These are phyloP conservation scores for Zygosaccharomyces rouxii DNA, from an alignment of 805 yeast genomes.

Conservation along the genomic window DNA sequence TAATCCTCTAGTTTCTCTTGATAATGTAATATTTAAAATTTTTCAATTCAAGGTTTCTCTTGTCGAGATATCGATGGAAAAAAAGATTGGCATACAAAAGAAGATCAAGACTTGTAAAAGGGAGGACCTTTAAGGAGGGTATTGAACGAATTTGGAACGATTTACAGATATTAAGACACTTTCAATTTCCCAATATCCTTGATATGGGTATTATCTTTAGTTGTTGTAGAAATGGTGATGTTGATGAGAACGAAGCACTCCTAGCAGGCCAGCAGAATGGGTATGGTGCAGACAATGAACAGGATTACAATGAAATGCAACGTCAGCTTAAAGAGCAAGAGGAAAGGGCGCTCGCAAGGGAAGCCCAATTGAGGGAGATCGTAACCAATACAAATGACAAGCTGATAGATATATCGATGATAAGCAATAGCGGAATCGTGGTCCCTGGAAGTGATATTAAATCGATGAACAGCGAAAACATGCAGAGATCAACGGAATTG, in stretches of 20 bases:
- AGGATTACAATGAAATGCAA: slow-evolving; percentile 20
- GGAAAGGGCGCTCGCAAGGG: slow-evolving; percentile 24
- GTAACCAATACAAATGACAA: slow-evolving; percentile 34
- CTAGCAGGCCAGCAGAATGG: slow-evolving; percentile 28
- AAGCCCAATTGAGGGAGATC: slow-evolving; percentile 29
- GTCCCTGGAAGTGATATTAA: slow-evolving; percentile 23
- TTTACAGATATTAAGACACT: not conserved
- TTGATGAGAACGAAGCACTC: slow-evolving; percentile 26
- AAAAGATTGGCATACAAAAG: not conserved
- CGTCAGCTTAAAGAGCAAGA: slow-evolving; percentile 27
- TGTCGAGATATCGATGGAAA: not conserved
- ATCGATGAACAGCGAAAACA: slow-evolving; percentile 4
- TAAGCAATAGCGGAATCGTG: slow-evolving; percentile 35
- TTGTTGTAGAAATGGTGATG: slow-evolving; percentile 23
- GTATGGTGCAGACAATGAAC: slow-evolving; percentile 20
- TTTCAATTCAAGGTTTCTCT: slow-evolving; percentile 1
- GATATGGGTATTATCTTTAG: slow-evolving; percentile 32
- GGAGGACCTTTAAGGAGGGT: not conserved
- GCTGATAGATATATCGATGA: slow-evolving; percentile 36
- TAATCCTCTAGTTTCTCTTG: not conserved
- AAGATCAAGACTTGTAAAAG: no score
- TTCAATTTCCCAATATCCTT: not conserved
- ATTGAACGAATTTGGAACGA: not conserved
- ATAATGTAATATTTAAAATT: not conserved
- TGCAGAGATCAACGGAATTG: slow-evolving; percentile 32